Percentiles rank a stretch among this genome's conserved stretches.
Conservation (phyloP, 2,329 filamentous ascomycete genomes). For the Arthrobotrys pseudoclavata region DNA sequence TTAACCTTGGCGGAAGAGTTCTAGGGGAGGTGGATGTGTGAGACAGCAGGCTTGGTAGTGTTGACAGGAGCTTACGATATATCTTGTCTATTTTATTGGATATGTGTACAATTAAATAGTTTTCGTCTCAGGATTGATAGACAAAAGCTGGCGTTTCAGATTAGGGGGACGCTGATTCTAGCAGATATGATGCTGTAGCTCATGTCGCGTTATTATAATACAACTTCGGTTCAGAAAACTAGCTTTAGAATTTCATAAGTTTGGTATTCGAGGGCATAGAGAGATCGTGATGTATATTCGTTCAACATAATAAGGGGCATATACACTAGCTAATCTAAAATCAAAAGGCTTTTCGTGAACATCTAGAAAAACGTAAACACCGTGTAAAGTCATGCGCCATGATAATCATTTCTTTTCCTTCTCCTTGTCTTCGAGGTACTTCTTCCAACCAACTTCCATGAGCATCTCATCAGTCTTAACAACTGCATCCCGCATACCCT, state of each 20-base stretch:
- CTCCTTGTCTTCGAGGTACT: constrained; percentile 32
- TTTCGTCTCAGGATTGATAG: constrained; percentile 51
- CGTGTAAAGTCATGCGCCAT: constrained; percentile 25
- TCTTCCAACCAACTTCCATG: constrained; percentile 48
- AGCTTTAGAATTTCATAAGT: no score
- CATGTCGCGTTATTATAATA: constrained; percentile 23
- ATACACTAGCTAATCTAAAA: constrained; percentile 5
- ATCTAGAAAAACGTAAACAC: constrained; percentile 2
- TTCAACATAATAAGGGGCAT: background rate
- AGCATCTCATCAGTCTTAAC: constrained; percentile 38
- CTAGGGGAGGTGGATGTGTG: background rate
- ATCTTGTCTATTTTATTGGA: constrained; percentile 32
- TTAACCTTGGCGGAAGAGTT: background rate
- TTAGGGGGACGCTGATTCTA: constrained; percentile 21
- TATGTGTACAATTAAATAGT: constrained; percentile 51
- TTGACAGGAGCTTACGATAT: constrained; percentile 30
- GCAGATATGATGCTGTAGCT: constrained; percentile 16
- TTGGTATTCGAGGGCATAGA: background rate
- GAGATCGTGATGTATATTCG: background rate
- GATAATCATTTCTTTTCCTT: constrained; percentile 32
- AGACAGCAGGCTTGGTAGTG: background rate
- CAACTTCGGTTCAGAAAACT: constrained; percentile 6
- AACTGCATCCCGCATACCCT: constrained; percentile 39
- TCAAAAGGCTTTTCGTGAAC: constrained; percentile 16
- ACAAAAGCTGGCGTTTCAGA: constrained; percentile 59